Evolutionary conservation across 345 rosid species (phyloP).

Genomic region (Microcos paniculata): DNA sequence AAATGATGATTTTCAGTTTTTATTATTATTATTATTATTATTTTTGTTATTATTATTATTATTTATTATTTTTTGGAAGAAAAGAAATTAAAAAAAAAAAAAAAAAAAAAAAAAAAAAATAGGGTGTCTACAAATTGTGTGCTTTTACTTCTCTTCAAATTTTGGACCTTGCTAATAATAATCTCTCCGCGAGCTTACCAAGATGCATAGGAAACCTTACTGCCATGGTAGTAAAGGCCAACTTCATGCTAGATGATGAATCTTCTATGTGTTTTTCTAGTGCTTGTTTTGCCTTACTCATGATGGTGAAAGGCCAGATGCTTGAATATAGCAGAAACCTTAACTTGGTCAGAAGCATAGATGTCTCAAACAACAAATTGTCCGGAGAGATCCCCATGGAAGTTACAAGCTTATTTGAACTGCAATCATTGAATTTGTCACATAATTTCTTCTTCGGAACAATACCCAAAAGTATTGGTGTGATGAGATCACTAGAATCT

Average conservation of each 20-base stretch:
- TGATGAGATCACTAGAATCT: constrained; percentile 10
- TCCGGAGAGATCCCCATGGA: constrained; percentile 3
- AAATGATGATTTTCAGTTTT: too few species aligned
- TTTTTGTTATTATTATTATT: too few species aligned
- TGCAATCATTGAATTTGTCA: not conserved
- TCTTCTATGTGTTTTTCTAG: too few species aligned
- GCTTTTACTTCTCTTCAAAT: too few species aligned
- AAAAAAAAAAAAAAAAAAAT: too few species aligned
- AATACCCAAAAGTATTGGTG: constrained; percentile 16
- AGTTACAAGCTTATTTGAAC: constrained; percentile 5
- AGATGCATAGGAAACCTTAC: constrained; percentile 19
- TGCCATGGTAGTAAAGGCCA: constrained; percentile 22
- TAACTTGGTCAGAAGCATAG: constrained; percentile 4
- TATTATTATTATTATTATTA: too few species aligned
- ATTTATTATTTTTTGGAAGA: too few species aligned
- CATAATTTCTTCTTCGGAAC: not conserved
- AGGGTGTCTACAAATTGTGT: constrained; percentile 16
- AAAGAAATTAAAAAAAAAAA: too few species aligned
- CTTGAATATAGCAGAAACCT: not conserved
- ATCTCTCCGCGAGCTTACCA: constrained; percentile 19
- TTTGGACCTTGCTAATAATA: constrained; percentile 22
- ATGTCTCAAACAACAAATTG: constrained; percentile 11
- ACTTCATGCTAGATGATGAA: too few species aligned
- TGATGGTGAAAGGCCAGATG: not conserved
- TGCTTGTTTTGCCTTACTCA: not conserved